These are phyloP conservation scores for Nakazawaea ambrosiae DNA, from an alignment of 805 yeast species.

Conservation along the genomic window DNA sequence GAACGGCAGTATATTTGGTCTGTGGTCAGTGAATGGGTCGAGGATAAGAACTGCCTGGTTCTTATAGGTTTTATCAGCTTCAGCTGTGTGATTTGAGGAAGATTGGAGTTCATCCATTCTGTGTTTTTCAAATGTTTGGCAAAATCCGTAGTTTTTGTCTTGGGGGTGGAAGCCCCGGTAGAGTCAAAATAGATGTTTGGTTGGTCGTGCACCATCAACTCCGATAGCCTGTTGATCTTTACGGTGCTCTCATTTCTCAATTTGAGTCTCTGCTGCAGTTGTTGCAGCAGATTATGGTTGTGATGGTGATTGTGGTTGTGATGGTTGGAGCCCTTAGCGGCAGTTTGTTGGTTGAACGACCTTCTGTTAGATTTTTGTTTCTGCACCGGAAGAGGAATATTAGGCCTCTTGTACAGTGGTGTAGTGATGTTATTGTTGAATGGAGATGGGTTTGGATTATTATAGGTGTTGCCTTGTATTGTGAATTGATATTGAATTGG, in stretches of 20 bases:
- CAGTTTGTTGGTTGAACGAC: too few relatives aligned
- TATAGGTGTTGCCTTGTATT: too few relatives aligned
- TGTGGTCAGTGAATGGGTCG: constrained; percentile 2
- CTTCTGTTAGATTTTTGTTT: too few relatives aligned
- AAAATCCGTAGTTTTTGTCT: background rate
- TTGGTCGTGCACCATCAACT: constrained; percentile 1
- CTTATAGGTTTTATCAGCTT: background rate
- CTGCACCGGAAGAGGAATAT: too few relatives aligned
- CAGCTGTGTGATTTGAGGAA: constrained; percentile 1
- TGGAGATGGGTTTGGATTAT: too few relatives aligned
- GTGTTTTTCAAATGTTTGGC: background rate
- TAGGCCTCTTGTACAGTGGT: too few relatives aligned
- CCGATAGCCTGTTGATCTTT: constrained; percentile 6
- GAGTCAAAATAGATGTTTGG: constrained; percentile 1
- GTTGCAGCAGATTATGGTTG: constrained; percentile 4
- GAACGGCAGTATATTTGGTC: background rate
- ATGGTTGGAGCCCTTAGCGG: too few relatives aligned
- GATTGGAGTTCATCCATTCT: background rate
- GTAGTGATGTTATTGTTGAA: too few relatives aligned
- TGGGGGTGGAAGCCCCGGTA: background rate
- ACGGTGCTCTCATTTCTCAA: constrained; percentile 7
- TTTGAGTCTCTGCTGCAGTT: constrained; percentile 4
- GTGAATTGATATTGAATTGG: too few relatives aligned
- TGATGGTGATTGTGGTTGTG: too few relatives aligned
- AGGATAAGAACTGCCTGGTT: constrained; percentile 6